A percentile compares a stretch with the other conserved stretches of the same genome.
phyloP scores from a whole-genome alignment of 2,329 filamentous ascomycete species.

The Diaporthe sp. region DNA sequence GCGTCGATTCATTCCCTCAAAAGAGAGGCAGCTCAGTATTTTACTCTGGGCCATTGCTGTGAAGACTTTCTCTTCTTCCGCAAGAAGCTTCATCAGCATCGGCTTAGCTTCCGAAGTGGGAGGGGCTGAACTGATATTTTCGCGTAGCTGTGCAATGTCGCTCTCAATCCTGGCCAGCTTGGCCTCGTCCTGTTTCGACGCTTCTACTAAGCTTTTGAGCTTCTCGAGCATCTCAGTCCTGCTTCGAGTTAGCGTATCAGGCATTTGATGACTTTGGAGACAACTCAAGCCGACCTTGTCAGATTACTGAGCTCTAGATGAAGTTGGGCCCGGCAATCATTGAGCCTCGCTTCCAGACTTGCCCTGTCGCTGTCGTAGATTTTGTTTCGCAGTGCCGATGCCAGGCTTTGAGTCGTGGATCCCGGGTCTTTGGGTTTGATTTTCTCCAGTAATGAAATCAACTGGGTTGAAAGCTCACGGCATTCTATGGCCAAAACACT shows the following conservation, averaged over 20 bases:
- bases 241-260: background rate
- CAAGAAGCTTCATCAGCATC: background rate
- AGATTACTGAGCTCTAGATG: slow-evolving; percentile 7
- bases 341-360: background rate
- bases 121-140: background rate
- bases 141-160: background rate
- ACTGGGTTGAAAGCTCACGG: background rate
- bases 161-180: slow-evolving; percentile 6
- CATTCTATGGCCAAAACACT: slow-evolving; percentile 2
- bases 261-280: background rate
- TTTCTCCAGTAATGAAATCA: background rate
- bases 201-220: background rate
- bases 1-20: slow-evolving; percentile 6
- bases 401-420: background rate
- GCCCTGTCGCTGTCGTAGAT: slow-evolving; percentile 15
- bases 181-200: background rate
- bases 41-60: background rate
- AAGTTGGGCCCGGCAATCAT: slow-evolving; percentile 10
- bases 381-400: slow-evolving; percentile 5
- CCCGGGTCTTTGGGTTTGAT: background rate
- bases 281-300: background rate
- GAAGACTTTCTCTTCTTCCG: background rate
- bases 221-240: background rate
- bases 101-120: background rate
- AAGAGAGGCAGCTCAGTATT: background rate